Base-by-base conservation (phyloP, 2,329 filamentous ascomycete species). In the Akanthomyces dipterigenus region DNA sequence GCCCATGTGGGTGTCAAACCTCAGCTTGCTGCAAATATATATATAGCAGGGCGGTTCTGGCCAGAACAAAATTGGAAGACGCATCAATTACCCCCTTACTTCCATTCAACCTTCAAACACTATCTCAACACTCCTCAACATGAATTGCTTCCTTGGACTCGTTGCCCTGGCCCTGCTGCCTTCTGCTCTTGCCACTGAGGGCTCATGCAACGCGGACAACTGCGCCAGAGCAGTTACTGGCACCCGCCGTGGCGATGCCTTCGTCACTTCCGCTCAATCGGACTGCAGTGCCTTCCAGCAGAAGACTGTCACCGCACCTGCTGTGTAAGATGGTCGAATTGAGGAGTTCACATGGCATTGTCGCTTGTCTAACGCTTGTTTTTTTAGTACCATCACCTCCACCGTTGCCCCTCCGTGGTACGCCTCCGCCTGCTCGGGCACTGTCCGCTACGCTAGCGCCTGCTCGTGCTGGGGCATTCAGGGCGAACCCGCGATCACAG, bases 381-480 rank as follows among this genome's bases (percentile, higher is more conserved):
- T 12, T 22, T 5, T 6, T 24, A 59, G 56, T 12, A 59, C 56
- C 48, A 26, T 59, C 24, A 59, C 56, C 5, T n/a, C 46, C 24
- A 59, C 48, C n/a, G 56, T 53, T 22, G 12, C 26, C 20, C 26
- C 24, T 42, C 56, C 56, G 16, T 51, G 24, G 56, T 59, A 59
- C 38, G 56, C 56, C 26, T 31, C 56, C 6, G 48, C 56, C 38
- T 59, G 56, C 56, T 31, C 36, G 14, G 56, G 48, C 26, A 51
- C 46, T 2, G 24, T 42, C 38, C 56, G 48, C 38, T 59, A 59
- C 28, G 24, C 56, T 20, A 59, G 56, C 48, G 56, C 56, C 26
- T 59, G 56, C 56, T 59, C 56, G 8, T 59, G 56, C 48, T 59
- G 56, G 56, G 56, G 56, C 24, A 53, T 59, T 26, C 9, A 34